Base-by-base conservation (phyloP, 1,139 yeast species). In the Zygosaccharomyces sapae region DNA sequence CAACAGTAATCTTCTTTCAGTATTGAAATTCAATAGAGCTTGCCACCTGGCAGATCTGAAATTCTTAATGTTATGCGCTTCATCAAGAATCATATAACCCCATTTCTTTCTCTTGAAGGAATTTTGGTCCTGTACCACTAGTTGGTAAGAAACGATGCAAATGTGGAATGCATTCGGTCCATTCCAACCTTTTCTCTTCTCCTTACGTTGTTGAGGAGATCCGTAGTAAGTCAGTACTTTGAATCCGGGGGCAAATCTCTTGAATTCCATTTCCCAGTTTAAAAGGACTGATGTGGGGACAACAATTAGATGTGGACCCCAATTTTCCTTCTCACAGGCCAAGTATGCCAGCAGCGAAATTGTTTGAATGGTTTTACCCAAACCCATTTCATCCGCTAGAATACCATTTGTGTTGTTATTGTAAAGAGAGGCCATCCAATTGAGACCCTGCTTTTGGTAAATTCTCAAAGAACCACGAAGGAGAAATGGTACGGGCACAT, bases 201-300 rank as follows among this genome's bases (percentile, higher is more conserved):
- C 94, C 41, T 92, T 92, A 62, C 99, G 82, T 65, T 94, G 97
- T 61, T 87, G 96, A 0, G 97, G 98, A n/a, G 94, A 83, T 0
- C 99, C 99, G 62, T 92, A 94, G 65, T 94, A 94, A 0, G 98
- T 92, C 65, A 94, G 66, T 1, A 94, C 95, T 65, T 94, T 92
- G 67, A 94, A 86, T 0, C 98, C 99, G 0, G 99, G 99, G 0
- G 97, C 97, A 73, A 94, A 94, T 57, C 96, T 81, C 63, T 92
- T 94, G 70, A 94, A 90, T 65, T 94, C 99, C 97, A 92, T 90
- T 66, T 94, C 99, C 99, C 99, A 94, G 65, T 94, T 94, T 48
- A 94, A 79, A 83, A 94, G 83, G n/a, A 94, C 99, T 16, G 97
- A 88, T 0, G 99, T 94, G 2, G 99, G 99, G 3, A 94, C 99